Evolutionary conservation across 2,329 filamentous ascomycete species (phyloP).

Genomic region (Phaeosphaeria sp.): DNA sequence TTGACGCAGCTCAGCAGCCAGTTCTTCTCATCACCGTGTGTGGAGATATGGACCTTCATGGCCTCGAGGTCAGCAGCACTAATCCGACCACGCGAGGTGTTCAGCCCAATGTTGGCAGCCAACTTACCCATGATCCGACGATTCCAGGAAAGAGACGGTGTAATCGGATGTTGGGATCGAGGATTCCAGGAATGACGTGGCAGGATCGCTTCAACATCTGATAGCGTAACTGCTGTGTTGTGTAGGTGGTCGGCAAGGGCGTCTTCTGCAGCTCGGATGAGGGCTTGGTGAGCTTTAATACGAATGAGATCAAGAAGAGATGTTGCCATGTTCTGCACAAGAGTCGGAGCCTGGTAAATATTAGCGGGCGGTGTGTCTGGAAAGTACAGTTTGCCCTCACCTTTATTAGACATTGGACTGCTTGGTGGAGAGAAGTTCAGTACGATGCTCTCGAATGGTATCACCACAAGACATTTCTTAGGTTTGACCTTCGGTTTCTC

Average conservation of each 20-base stretch:
- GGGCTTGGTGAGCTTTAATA: background rate
- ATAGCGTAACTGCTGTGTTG: background rate
- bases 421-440: background rate
- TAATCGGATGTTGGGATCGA: background rate
- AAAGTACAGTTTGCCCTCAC: background rate
- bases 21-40: conserved; percentile 2
- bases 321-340: background rate
- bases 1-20: background rate
- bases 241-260: conserved; percentile 5
- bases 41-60: conserved; percentile 6
- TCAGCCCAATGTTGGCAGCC: conserved; percentile 8
- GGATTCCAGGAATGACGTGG: background rate
- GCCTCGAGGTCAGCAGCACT: background rate
- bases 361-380: background rate
- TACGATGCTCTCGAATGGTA: background rate
- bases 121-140: conserved; percentile 3
- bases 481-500: background rate
- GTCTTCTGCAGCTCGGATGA: background rate
- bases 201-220: conserved; percentile 5
- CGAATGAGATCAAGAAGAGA: background rate
- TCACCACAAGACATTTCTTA: background rate
- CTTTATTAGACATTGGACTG: background rate
- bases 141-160: conserved; percentile 5
- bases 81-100: conserved; percentile 2
- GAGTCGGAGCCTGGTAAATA: background rate